Base-by-base conservation (phyloP, 139 green algal species). In the Micromonas commoda region DNA sequence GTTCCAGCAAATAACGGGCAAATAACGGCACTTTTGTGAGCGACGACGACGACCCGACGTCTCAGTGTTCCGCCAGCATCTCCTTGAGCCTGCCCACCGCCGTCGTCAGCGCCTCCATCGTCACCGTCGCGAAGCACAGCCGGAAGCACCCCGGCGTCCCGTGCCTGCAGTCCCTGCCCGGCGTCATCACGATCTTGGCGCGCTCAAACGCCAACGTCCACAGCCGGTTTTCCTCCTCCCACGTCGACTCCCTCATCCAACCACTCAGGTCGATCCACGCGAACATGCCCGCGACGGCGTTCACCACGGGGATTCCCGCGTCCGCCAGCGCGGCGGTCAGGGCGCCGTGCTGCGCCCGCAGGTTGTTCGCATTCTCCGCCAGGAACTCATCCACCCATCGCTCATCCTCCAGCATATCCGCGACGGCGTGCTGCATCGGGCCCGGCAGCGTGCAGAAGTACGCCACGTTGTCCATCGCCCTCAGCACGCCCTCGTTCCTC, bases 401-500 rank as follows among this genome's bases (percentile, higher is more conserved):
- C 9, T 69, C 52, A 53, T 82, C 77, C 23, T 82, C 54, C 0
- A 82, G 39, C 16, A 77, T 32, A 1, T 53, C 32, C 24, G 68
- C 45, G 26, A 82, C 19, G 29, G 51, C 35, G 54, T 72, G 57
- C 35, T 77, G 68, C 51, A 71, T 78, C 35, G 61, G 61, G 4
- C 54, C 54, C 2, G 74, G 63, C 20, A 80, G 31, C 13, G 60
- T 60, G 29, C 63, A 73, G 29, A 80, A 80, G 60, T 80, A 80
- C 21, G 57, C 61, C 21, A 80, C 35, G 74, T 80, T 80, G 23
- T 60, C 32, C 57, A 80, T 26, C 31, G 74, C 57, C 1, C 26
- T 23, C 20, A 80, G n/a, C 33, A 85, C 65, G 3, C 37, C 26
- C n/a, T 80, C 51, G 53, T 81, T 82, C 29, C 65, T 66, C 39